Evolutionary conservation across 495 filamentous ascomycete species (phyloP), one percentile per base, ranked within the genome.

Genomic region (Aspergillus homomorphus): DNA sequence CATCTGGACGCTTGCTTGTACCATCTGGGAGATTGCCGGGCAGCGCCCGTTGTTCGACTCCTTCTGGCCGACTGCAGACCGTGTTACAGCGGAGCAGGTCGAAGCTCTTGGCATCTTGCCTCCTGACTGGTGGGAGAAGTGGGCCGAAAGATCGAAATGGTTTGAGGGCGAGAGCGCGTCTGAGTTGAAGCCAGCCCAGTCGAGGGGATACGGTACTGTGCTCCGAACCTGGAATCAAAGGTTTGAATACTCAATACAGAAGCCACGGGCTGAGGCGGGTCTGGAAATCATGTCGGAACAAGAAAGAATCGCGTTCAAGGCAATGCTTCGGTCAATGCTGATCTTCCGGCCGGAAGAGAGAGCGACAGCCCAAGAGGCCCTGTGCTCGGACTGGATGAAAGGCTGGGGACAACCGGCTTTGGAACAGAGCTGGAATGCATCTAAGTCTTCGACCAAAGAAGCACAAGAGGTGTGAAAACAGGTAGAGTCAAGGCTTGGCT

Each of bases 1-100:
- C 20, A 66, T 71, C 19, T 73, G 69, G 67, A 67, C 67, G 19
- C 69, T 70, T 46, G 71, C 66, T 20, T 69, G 67, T 53, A 65
- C 59, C 10, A 64, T 73, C 20, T 71, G 64, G 57, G 71, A 69
- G 30, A 65, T 74, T 51, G 53, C 70, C 49, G 65, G 67, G 45
- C 58, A 69, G 16, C 60, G 64, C 10, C 66, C 65, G 22, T 56
- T 74, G 22, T 73, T 71, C 57, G 62, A 68, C 1, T 49, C 55
- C 0, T 65, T 64, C 53, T 51, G 22, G 7, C 21, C 61, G 8
- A 60, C 60, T 33, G 50, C 53, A 1, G 66, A 69, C 15, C 54
- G 63, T 22, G 64, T 72, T n/a, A 62, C 59, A n/a, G 61, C 61
- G 21, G 64, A 68, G 59, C 64, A 67, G 53, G 56, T 70, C 21